Evolutionary conservation across 495 filamentous ascomycete genomes (phyloP).

Genomic region (Tuber indicum): DNA sequence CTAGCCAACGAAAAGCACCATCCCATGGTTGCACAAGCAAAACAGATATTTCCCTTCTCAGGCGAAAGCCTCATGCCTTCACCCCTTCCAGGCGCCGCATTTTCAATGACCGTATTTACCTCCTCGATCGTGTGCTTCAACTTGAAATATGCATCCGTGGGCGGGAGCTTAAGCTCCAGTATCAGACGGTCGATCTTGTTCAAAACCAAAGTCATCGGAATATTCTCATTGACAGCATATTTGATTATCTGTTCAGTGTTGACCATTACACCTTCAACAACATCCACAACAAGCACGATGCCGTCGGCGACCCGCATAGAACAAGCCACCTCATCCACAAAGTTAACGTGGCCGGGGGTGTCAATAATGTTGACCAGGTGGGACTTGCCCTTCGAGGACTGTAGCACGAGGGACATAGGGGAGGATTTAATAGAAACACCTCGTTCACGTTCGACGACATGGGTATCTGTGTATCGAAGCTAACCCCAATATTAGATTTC

Average conservation of each 20-base stretch:
- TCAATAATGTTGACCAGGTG: slow-evolving; percentile 92
- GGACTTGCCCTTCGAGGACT: slow-evolving; percentile 85
- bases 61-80: slow-evolving; percentile 77
- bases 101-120: slow-evolving; percentile 92
- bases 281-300: slow-evolving; percentile 86
- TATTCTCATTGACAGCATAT: slow-evolving; percentile 81
- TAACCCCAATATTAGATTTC: slow-evolving; percentile 46
- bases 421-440: slow-evolving; percentile 90
- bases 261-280: slow-evolving; percentile 95
- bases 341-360: slow-evolving; percentile 96
- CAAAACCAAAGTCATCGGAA: slow-evolving; percentile 81
- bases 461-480: slow-evolving; percentile 87
- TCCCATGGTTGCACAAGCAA: slow-evolving; percentile 84
- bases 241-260: slow-evolving; percentile 96
- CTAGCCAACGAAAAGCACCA: slow-evolving; percentile 94
- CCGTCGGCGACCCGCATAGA: slow-evolving; percentile 83
- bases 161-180: slow-evolving; percentile 87
- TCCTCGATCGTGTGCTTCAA: slow-evolving; percentile 96
- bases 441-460: slow-evolving; percentile 78
- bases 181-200: slow-evolving; percentile 98
- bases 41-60: slow-evolving; percentile 94
- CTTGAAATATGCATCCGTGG: slow-evolving; percentile 96
- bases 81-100: slow-evolving; percentile 73
- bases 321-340: slow-evolving; percentile 91
- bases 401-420: slow-evolving; percentile 89